Base-by-base conservation (phyloP, 306 rosid species). In the Quercus dentata region DNA sequence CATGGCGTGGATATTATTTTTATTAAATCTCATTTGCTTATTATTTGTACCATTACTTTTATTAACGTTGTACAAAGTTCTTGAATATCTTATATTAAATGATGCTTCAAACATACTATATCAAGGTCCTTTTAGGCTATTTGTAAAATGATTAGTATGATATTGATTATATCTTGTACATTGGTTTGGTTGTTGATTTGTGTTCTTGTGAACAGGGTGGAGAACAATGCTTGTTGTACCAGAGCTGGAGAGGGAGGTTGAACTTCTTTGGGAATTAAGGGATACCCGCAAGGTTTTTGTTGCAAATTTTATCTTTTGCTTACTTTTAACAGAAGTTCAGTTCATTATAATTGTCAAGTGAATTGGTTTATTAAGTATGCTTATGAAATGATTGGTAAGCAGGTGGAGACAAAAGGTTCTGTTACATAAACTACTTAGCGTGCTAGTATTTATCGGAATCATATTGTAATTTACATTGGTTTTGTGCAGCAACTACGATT, bases 161-260 rank as follows among this genome's bases (percentile, higher is more conserved):
- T 41, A 13, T 54, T 67, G n/a, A 67, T 12, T 4, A 68, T 19
- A 19, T 9, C 27, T 33, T 6, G 52, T 35, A 7, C 38, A 56
- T 74, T 20, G 41, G 62, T 67, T 62, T 80, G 74, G 78, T 52
- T 76, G 28, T 78, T 77, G 62, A 71, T 33, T 9, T 55, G 52
- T 74, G 75, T 67, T 56, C 46, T 75, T 31, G 52, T 58, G 90
- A 55, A 81, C 85, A 96, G 99, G 98, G 63, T 96, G 99, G 99
- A 91, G 99, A 79, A 96, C 99, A 85, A 96, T 96, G 98, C 99
- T 96, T 79, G 99, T 96, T 57, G 84, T 96, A 79, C 99, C 99
- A 57, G 99, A 96, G 87, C 97, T 96, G 49, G 92, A 93, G 86
- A 88, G 88, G 87, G 99, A 96, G 87, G 94, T 93, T 83, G 85